Evolutionary conservation across 257 asterid species (phyloP), one percentile per base, ranked within the genome.

Genomic region (Nicotiana knightiana): DNA sequence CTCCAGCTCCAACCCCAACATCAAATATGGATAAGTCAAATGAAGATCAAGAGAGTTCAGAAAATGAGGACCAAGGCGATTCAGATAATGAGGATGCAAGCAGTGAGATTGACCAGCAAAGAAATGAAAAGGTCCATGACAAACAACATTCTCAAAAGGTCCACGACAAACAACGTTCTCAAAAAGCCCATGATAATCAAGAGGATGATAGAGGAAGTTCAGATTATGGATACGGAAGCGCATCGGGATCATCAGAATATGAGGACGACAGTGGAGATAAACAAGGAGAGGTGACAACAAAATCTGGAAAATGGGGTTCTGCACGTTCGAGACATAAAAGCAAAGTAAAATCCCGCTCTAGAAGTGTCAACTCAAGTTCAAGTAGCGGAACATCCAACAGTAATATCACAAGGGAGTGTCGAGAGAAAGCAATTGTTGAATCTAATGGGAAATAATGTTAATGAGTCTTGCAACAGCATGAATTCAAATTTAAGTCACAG

Each of bases 31-130:
- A 71, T 46, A 2, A 9, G 15, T 28, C 82, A 70, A 28, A 81
- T 2, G 82, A 83, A 67, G 17, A 83, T 10, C 86, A 65, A 0
- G 83, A 87, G 6, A 67, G 67, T 39, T 83, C 87, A 0, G 85
- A 81, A 18, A 77, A 86, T 3, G 91, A 82, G 16, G 81, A 61
- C 9, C 89, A 59, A 39, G 79, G 82, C 4, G 79, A 62, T 58
- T 81, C 73, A 33, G 83, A 86, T 6, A 16, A 46, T 8, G 84
- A 87, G 3, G 83, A 86, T 21, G 24, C 24, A 21, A 21, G 24
- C 24, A 21, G 24, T 21, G 24, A 21, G 24, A 21, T 21, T 21
- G 24, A 21, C 24, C 24, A 21, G 24, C 24, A 21, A 21, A 21
- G 24, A 21, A 21, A 21, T 21, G 79, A 73, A 73, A 73, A 73